phyloP scores from a whole-genome alignment of 495 filamentous ascomycete genomes.

The Tuber aestivum region DNA sequence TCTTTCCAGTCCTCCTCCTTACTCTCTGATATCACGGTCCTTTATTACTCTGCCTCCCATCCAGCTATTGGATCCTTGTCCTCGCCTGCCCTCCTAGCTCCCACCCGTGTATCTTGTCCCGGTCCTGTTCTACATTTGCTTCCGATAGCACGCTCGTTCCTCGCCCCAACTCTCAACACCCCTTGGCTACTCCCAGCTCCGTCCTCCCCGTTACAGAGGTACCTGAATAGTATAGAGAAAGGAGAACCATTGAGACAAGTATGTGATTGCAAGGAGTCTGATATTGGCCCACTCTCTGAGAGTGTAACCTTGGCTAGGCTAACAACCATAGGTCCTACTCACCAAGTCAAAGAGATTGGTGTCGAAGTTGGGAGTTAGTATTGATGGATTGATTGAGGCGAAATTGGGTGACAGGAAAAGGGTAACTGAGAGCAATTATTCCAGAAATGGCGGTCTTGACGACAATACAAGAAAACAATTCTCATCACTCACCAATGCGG shows the following conservation, averaged over 20 bases:
- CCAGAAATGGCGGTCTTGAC: not conserved
- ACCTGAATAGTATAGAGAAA: conserved; percentile 8
- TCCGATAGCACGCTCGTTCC: too few species aligned
- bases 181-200: too few species aligned
- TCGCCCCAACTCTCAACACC: too few species aligned
- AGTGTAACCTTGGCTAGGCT: not conserved
- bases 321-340: conserved; percentile 43
- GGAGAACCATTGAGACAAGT: conserved; percentile 43
- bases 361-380: conserved; percentile 43
- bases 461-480: conserved; percentile 13
- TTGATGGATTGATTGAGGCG: conserved; percentile 41
- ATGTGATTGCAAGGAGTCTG: conserved; percentile 2
- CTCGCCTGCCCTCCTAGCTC: too few species aligned
- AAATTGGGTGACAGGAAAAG: conserved; percentile 3
- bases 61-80: too few species aligned
- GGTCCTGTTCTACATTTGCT: too few species aligned
- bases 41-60: too few species aligned
- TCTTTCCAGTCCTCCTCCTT: too few species aligned
- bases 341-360: conserved; percentile 45
- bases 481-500: conserved; percentile 27
- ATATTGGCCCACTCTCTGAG: not conserved
- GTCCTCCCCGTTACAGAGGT: too few species aligned
- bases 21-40: too few species aligned
- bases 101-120: too few species aligned
- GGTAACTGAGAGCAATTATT: not conserved